Evolutionary conservation across 2,329 filamentous ascomycete genomes (phyloP).

Genomic region (Cadophora malorum): DNA sequence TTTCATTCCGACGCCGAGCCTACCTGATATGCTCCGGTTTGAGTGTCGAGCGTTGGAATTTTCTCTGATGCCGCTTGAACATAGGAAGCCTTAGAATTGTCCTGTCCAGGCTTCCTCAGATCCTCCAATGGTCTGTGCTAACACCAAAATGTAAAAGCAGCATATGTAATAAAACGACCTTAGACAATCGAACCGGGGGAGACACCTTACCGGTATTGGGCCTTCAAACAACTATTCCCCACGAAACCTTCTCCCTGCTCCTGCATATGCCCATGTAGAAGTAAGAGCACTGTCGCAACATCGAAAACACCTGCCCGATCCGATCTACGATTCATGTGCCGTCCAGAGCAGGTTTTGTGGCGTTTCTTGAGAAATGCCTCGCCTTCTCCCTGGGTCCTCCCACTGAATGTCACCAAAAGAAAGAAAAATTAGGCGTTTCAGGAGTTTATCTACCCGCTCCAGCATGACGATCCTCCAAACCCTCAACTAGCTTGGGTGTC

Average conservation of each 20-base stretch:
- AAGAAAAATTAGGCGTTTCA: constrained; percentile 26
- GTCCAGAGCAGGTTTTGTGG: constrained; percentile 8
- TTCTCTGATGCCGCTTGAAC: constrained; percentile 4
- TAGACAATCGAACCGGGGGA: constrained; percentile 1
- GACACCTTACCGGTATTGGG: constrained; percentile 3
- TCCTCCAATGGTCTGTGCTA: constrained; percentile 4
- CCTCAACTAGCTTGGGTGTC: constrained; percentile 4
- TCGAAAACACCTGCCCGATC: constrained; percentile 21
- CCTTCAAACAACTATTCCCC: constrained; percentile 17
- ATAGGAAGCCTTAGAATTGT: not conserved
- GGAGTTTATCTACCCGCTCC: constrained; percentile 21
- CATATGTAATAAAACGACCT: constrained; percentile 10
- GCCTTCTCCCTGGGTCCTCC: constrained; percentile 11
- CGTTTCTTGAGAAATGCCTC: not conserved
- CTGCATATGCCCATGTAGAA: constrained; percentile 16
- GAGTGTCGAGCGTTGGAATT: not conserved
- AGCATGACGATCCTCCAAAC: constrained; percentile 19
- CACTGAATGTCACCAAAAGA: constrained; percentile 22
- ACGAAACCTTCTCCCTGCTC: constrained; percentile 24
- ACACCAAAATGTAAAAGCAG: constrained; percentile 1
- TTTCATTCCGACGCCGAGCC: not conserved
- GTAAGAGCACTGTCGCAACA: constrained; percentile 14
- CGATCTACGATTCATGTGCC: constrained; percentile 15
- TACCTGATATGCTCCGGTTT: not conserved
- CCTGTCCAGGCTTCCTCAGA: not conserved